A percentile compares a stretch with the other conserved stretches of the same genome.
phyloP scores from a whole-genome alignment of 2,329 filamentous ascomycete species.

The Verticillium nonalfalfae region DNA sequence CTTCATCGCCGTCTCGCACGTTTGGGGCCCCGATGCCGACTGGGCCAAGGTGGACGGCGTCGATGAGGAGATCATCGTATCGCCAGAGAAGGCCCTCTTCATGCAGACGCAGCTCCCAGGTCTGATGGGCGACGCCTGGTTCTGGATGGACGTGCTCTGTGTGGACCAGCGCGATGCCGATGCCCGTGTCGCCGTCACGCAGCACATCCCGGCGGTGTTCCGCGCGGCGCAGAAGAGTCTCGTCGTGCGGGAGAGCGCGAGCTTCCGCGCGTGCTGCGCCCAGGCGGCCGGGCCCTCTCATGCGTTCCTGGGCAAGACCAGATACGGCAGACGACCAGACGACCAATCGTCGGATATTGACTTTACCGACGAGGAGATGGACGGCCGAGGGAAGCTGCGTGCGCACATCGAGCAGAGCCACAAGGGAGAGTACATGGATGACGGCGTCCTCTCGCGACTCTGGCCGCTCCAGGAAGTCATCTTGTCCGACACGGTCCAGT shows the following conservation, averaged over 20 bases:
- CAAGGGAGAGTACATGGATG: neutral
- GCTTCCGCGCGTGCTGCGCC: neutral
- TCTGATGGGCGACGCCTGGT: neutral
- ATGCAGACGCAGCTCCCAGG: neutral
- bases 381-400: neutral
- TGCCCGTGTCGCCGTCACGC: neutral
- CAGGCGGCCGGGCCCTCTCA: neutral
- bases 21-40: neutral
- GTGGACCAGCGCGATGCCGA: neutral
- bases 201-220: neutral
- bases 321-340: neutral
- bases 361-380: neutral
- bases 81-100: neutral
- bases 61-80: neutral
- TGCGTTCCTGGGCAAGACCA: neutral
- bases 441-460: neutral
- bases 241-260: neutral
- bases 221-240: neutral
- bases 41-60: neutral
- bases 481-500: neutral
- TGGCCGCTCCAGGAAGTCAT: neutral
- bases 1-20: neutral
- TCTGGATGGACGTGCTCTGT: neutral
- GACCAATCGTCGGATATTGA: neutral
- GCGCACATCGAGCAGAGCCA: neutral